Evolutionary conservation across 129 eudicot genomes (phyloP).

Genomic region (Ambrosia artemisiifolia): DNA sequence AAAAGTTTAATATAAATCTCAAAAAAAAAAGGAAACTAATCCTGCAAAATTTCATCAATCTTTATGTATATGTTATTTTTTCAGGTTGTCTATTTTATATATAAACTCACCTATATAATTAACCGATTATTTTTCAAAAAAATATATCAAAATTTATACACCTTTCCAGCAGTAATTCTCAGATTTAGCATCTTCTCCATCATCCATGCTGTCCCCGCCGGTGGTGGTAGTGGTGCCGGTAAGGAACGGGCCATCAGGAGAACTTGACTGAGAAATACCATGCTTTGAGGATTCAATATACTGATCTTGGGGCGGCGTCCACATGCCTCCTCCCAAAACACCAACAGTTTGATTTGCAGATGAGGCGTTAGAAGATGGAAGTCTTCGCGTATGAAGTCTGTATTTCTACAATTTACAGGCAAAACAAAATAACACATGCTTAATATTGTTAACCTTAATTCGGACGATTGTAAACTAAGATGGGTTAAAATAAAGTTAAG

Average conservation of each 20-base stretch:
- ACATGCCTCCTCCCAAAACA: slow-evolving; percentile 43
- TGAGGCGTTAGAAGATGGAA: slow-evolving; percentile 37
- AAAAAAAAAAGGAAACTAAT: slow-evolving; percentile 27
- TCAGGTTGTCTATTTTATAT: slow-evolving; percentile 21
- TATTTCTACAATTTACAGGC: slow-evolving; percentile 59
- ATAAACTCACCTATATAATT: slow-evolving; percentile 33
- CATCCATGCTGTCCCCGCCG: slow-evolving; percentile 62
- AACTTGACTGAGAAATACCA: slow-evolving; percentile 55
- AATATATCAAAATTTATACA: slow-evolving; percentile 32
- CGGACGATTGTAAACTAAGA: neutral
- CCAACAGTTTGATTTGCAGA: slow-evolving; percentile 34
- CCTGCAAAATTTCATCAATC: slow-evolving; percentile 65
- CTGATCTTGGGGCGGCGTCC: slow-evolving; percentile 49
- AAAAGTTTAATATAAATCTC: slow-evolving; percentile 17
- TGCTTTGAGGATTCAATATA: slow-evolving; percentile 53
- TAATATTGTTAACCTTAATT: neutral
- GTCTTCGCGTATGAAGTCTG: slow-evolving; percentile 71
- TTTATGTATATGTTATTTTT: slow-evolving; percentile 40
- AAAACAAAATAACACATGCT: neutral
- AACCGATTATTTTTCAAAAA: slow-evolving; percentile 53
- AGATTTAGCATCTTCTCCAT: slow-evolving; percentile 73
- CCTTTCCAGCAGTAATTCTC: slow-evolving; percentile 69
- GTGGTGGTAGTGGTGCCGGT: slow-evolving; percentile 46
- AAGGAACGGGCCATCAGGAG: slow-evolving; percentile 80
- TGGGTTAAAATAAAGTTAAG: neutral